Conservation (phyloP, 352 stramenopile species). For the Globisporangium paroecandrum region DNA sequence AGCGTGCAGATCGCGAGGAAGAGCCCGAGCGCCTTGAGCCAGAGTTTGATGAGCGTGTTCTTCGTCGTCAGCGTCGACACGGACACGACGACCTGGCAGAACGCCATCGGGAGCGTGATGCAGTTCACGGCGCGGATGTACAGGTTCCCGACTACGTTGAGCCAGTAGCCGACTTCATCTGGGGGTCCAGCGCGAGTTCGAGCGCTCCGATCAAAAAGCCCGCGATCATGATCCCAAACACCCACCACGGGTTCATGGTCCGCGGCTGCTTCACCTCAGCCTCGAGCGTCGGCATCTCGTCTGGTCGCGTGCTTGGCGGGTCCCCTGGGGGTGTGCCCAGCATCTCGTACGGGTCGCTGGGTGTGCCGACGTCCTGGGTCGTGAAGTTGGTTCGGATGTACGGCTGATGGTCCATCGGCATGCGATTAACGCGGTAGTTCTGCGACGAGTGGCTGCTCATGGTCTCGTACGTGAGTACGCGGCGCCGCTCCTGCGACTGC, state of each 20-base stretch:
- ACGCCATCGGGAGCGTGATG: constrained; percentile 52
- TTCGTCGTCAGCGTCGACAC: constrained; percentile 46
- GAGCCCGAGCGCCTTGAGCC: constrained; percentile 36
- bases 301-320: constrained; percentile 27
- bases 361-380: constrained; percentile 25
- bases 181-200: constrained; percentile 28
- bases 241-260: constrained; percentile 39
- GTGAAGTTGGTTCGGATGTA: constrained; percentile 53
- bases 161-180: constrained; percentile 43
- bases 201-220: constrained; percentile 39
- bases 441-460: constrained; percentile 18
- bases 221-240: constrained; percentile 34
- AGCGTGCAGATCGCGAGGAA: constrained; percentile 34
- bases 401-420: constrained; percentile 24
- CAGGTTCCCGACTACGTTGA: constrained; percentile 46
- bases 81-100: constrained; percentile 57
- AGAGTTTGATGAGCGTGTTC: constrained; percentile 35
- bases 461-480: constrained; percentile 12
- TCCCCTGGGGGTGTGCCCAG: constrained; percentile 55
- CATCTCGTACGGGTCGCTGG: constrained; percentile 41
- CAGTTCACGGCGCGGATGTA: constrained; percentile 62
- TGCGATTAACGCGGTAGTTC: constrained; percentile 8
- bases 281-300: constrained; percentile 21
- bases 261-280: constrained; percentile 23
- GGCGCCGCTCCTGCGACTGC: constrained; percentile 13